Base-by-base conservation (phyloP, 164 flowering plant species). In the Umbellularia californica region DNA sequence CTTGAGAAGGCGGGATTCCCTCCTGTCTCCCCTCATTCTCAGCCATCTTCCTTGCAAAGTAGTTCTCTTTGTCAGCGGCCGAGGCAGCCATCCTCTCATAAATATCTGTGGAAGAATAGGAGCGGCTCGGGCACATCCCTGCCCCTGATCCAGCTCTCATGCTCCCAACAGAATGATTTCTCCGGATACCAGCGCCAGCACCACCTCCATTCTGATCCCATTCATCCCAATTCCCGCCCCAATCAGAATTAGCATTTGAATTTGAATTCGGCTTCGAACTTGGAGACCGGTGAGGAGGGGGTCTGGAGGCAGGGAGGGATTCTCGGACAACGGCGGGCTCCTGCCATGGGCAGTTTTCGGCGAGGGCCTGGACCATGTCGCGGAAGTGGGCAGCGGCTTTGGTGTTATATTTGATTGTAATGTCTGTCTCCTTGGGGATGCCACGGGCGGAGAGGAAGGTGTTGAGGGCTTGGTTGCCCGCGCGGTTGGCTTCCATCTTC, bases 1-100 rank as follows among this genome's bases (percentile, higher is more conserved):
- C 99, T 73, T 92, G 90, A 20, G 97, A 91, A 2, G 99, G 99
- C 0, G 97, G 97, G 3, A 96, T 1, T 17, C 97, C 97, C 33
- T 90, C 97, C 0, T 98, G 97, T 80, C 87, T 70, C 6, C 90
- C 79, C 47, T 92, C 90, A 74, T 96, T 96, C 86, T 96, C 99
- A 13, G 79, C 82, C 75, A 91, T 81, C 81, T 85, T 93, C 78
- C 84, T 81, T 1, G 95, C 90, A 72, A 96, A 96, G 74, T 90
- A 96, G 27, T 79, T 69, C 74, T 90, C 98, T 76, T 96, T 96
- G 63, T 84, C 85, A 28, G 95, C 94, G 0, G 99, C 99, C 0
- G 99, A 96, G 0, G 91, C 97, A 85, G 90, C 78, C 70, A 92
- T 81, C 67, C 85, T 77, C 25, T 93, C 82, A 75, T 89, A 90